Percentiles rank a stretch among this genome's conserved stretches.
Evolutionary conservation across 768 basidiomycete species (phyloP).

Genomic region (Collybiopsis luxurians): DNA sequence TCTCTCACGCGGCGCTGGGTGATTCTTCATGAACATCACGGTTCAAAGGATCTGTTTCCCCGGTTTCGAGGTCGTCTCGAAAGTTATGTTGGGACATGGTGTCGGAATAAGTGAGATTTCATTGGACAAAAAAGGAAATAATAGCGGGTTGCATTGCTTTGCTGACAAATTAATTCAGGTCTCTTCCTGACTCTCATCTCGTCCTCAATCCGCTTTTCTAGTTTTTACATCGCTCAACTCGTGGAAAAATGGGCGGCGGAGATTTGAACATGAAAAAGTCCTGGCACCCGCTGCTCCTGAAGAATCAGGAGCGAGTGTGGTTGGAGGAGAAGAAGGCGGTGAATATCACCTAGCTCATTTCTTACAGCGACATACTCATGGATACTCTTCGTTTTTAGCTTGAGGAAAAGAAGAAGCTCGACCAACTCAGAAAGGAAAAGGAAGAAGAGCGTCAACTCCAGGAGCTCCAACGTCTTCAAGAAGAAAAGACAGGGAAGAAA

Average conservation of each 20-base stretch:
- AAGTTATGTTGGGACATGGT: constrained; percentile 35
- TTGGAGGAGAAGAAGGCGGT: constrained; percentile 96
- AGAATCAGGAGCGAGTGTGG: constrained; percentile 99
- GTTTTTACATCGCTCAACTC: constrained; percentile 12
- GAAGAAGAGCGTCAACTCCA: constrained; percentile 97
- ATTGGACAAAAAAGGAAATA: not conserved
- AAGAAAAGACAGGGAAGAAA: constrained; percentile 94
- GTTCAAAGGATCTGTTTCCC: constrained; percentile 34
- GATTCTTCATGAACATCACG: constrained; percentile 17
- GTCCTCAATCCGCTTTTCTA: constrained; percentile 2
- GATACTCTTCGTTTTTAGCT: constrained; percentile 48
- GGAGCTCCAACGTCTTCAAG: constrained; percentile 93
- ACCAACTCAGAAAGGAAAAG: constrained; percentile 95
- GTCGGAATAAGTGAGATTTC: not conserved
- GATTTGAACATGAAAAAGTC: constrained; percentile 99
- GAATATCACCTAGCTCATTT: constrained; percentile 31
- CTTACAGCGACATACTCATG: not conserved
- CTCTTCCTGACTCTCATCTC: not conserved
- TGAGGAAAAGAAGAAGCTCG: constrained; percentile 98
- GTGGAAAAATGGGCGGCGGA: constrained; percentile 91
- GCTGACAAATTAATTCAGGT: not conserved
- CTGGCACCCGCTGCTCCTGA: constrained; percentile 97
- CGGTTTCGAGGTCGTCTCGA: constrained; percentile 32
- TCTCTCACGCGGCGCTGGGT: constrained; percentile 1
- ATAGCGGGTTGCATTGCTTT: not conserved